Base-by-base conservation (phyloP, 2,329 filamentous ascomycete species). In the Penicillium sp. region DNA sequence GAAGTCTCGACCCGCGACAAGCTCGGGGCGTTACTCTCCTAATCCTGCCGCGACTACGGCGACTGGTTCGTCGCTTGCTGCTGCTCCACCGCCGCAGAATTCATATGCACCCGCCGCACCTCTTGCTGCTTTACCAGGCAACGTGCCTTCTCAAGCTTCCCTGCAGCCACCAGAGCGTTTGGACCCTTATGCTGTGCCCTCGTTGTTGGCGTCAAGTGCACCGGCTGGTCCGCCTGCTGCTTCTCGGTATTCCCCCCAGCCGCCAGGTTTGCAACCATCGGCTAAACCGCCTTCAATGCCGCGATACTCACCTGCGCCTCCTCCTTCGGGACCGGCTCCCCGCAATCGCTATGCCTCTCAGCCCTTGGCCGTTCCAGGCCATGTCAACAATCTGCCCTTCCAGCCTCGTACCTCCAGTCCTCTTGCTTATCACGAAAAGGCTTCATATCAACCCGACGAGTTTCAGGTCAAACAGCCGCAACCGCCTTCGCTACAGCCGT, bases 341-440 rank as follows among this genome's bases (percentile, higher is more conserved):
- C 72, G 73, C 30, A 75, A 70, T 60, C 78, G 78, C 58, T 81
- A 82, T 68, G 74, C 71, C 35, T 79, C 80, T 24, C 80, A 74
- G 64, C 77, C 73, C 17, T 59, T 73, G 35, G 65, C 63, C 53
- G 66, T 71, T 24, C 70, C 72, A 53, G 66, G 72, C 4, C 70
- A 72, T 40, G 62, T 64, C 12, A 64, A 63, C 35, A 69, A 77
- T 15, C 79, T 86, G 63, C 80, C 84, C 4, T 89, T 88, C 72
- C 84, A 86, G 45, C 87, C 87, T 19, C 81, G 87, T 59, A 89
- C 86, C 7, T 89, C 86, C n/a, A 89, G 87, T 72, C 87, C 87
- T 17, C 78, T 89, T 17, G 86, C 86, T 35, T 83, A 84, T 54
- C 84, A 81, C 58, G 76, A 78, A 53, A 78, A 76, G 58, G 65